Percentiles rank a stretch among this genome's conserved stretches.
Conservation (phyloP, 129 eudicot genomes). For the Arctium minus region DNA sequence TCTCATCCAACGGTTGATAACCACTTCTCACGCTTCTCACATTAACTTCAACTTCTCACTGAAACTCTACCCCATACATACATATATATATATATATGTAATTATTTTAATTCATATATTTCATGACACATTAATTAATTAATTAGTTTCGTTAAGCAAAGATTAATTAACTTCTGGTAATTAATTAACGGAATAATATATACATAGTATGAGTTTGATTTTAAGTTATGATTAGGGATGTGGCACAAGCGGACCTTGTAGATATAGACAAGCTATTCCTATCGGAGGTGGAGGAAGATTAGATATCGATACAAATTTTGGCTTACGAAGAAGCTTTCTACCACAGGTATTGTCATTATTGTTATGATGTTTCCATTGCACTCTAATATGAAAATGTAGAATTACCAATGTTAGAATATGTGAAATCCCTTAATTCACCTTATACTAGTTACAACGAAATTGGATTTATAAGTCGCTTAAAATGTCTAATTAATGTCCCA, state of each 20-base stretch:
- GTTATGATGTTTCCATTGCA: neutral
- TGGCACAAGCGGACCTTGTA: constrained; percentile 68
- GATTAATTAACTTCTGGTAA: neutral
- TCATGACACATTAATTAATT: too few relatives aligned
- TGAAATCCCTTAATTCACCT: too few relatives aligned
- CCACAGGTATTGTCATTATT: constrained; percentile 57
- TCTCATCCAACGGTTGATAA: too few relatives aligned
- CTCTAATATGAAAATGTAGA: too few relatives aligned
- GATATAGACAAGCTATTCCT: constrained; percentile 89
- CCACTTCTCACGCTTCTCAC: too few relatives aligned
- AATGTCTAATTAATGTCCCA: too few relatives aligned
- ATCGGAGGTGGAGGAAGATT: constrained; percentile 60
- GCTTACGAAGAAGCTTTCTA: constrained; percentile 68
- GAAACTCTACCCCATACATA: too few relatives aligned
- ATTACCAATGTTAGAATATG: too few relatives aligned
- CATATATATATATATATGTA: neutral
- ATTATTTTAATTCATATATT: neutral
- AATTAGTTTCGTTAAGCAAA: neutral
- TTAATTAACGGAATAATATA: neutral
- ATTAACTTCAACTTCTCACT: too few relatives aligned
- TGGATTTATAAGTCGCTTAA: too few relatives aligned
- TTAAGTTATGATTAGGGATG: constrained; percentile 37
- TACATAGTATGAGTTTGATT: neutral
- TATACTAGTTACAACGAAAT: too few relatives aligned
- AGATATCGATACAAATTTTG: constrained; percentile 71